Base-by-base conservation (phyloP, 768 basidiomycete genomes). In the Russula brevipes region DNA sequence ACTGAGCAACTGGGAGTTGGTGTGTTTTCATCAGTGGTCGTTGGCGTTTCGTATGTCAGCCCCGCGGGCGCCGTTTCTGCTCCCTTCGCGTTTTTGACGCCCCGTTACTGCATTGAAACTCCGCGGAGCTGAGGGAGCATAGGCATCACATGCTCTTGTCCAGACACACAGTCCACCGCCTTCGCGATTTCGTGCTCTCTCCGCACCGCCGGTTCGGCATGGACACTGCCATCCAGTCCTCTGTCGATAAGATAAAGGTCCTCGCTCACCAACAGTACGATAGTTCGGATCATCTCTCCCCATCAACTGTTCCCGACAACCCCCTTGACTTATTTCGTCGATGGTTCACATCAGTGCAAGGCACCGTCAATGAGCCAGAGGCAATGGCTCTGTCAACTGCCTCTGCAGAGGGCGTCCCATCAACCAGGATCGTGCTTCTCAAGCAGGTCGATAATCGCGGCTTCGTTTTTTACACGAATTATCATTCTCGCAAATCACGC, bases 391-490 rank as follows among this genome's bases (percentile, higher is more conserved):
- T 94, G 57, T 87, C 88, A 54, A 93, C 92, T 56, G 83, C 84
- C 10, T 85, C 89, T 1, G 72, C 81, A 16, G 67, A 75, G 1
- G 93, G 90, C 41, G 82, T 94, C 66, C 96, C 96, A 31, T 93
- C 91, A 42, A 85, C 88, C 11, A 85, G 96, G 67, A 82, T 91
- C 74, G 94, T 98, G 59, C 85, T 98, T 63, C 85, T 98, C 71
- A 97, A 95, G 75, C 84, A 93, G 71, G 84, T 92, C 69, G 97
- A 98, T 78, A 71, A 80, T 36, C 84, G 79, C 59, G 97, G 97
- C 55, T 98, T 98, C 77, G 84, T 96, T 61, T 97, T 98, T 78
- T 99, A 83, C 81, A 98, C 96, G 38, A 99, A 99, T 76, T 98
- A 98, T 77, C 83, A 85, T 45, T 96, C 94, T 11, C 85, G 95